Base-by-base conservation (phyloP, 2,329 filamentous ascomycete genomes). In the Exutisphaerella laricina region DNA sequence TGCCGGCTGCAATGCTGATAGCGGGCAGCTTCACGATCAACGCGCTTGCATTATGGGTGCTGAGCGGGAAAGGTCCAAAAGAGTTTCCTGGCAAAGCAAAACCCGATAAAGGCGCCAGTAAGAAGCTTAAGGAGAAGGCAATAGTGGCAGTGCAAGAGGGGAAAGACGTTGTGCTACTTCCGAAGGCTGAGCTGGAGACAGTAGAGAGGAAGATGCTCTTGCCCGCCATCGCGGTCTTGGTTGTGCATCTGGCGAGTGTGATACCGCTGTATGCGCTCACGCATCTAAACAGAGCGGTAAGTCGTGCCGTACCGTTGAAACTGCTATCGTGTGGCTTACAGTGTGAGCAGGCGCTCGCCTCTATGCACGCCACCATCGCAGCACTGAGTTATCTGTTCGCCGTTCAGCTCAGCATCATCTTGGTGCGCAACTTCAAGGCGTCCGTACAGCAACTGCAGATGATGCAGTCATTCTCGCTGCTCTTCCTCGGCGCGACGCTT, bases 1-100 rank as follows among this genome's bases (percentile, higher is more conserved):
- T 98, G 3, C 92, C 92, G 0, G 94, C 88, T 56, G 92, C 92
- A n/a, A 98, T 98, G 92, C 69, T 97, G 38, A 77, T 98, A 44
- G 92, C 92, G 2, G 85, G 83, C 31, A 96, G 89, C 64, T 97
- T 97, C 60, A 95, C 86, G 21, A 90, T 98, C 62, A 94, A 90
- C 73, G 88, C 90, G 4, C 90, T 97, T 55, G 82, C 83, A 12
- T 72, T 96, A n/a, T 98, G 92, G 92, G 75, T 96, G 12, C 82
- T 85, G 64, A 95, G 87, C 57, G 90, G 90, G 2, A 61, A 63
- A 35, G 57, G 54, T 10, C 50, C 56, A 8, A 36, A 49, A 4
- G 49, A 56, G 35, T 38, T 44, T 6, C 48, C 54, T 8, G 49
- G 45, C 77, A 56, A 65, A 21, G 18, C 34, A 5, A 39, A 44